Evolutionary conservation across 1,284 basidiomycete species (phyloP).

Genomic region (Vanrija sp.): DNA sequence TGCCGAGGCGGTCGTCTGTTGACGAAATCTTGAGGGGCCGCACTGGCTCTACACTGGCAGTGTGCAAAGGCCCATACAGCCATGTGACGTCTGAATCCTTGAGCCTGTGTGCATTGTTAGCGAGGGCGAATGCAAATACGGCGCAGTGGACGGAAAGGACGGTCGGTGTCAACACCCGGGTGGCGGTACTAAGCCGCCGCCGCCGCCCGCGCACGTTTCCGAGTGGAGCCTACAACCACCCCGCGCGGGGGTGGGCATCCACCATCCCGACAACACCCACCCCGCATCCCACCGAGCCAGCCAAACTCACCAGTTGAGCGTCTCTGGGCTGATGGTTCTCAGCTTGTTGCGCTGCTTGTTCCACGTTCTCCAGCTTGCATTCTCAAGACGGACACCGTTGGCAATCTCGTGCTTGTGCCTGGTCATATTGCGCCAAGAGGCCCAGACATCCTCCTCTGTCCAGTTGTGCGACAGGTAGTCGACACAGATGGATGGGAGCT

Average conservation of each 20-base stretch:
- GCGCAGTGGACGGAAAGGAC: background rate
- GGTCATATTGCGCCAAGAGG: constrained; percentile 97
- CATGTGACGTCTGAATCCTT: constrained; percentile 99
- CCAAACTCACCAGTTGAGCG: constrained; percentile 87
- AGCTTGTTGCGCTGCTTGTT: constrained; percentile 98
- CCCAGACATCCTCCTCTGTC: constrained; percentile 98
- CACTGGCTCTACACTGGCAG: constrained; percentile 66
- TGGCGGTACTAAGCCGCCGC: constrained; percentile 7
- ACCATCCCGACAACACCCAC: no score
- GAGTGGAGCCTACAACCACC: background rate
- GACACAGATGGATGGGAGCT: constrained; percentile 58
- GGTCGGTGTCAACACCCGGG: constrained; percentile 1
- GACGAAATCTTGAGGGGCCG: constrained; percentile 55
- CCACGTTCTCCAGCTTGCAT: constrained; percentile 98
- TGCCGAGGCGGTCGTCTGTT: constrained; percentile 54
- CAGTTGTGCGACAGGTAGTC: constrained; percentile 83
- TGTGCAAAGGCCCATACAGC: constrained; percentile 96
- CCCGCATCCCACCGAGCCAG: background rate
- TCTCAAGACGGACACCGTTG: constrained; percentile 91
- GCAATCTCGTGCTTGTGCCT: constrained; percentile 97
- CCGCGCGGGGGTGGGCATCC: no score
- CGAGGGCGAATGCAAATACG: background rate
- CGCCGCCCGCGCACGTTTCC: constrained; percentile 12
- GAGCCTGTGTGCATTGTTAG: constrained; percentile 61
- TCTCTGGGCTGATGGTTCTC: constrained; percentile 92